Conservation (phyloP, 1,284 basidiomycete species). For the Butyriboletus appendiculatus region DNA sequence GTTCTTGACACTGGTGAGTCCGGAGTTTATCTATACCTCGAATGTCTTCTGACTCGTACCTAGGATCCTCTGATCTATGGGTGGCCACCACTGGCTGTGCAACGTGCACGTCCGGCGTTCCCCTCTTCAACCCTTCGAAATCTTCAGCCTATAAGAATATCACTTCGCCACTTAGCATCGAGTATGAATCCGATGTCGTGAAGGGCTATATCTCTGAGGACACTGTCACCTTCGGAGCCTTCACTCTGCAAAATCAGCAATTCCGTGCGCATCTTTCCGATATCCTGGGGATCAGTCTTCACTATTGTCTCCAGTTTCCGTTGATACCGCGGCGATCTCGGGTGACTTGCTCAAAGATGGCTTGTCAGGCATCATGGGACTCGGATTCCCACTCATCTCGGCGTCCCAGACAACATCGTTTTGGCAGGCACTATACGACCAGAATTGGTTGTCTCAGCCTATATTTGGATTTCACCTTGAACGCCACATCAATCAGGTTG, state of each 20-base stretch:
- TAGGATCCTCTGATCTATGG: constrained; percentile 80
- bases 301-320: constrained; percentile 29
- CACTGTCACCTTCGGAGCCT: constrained; percentile 50
- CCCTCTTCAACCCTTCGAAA: constrained; percentile 45
- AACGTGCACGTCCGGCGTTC: constrained; percentile 39
- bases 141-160: constrained; percentile 41
- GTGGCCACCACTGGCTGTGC: constrained; percentile 54
- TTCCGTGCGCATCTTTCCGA: constrained; percentile 20
- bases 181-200: constrained; percentile 54
- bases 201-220: constrained; percentile 44
- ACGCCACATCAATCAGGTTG: constrained; percentile 41
- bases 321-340: constrained; percentile 32
- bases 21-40: neutral
- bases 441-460: constrained; percentile 46
- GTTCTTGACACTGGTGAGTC: constrained; percentile 53
- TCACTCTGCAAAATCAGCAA: constrained; percentile 35
- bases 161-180: constrained; percentile 22
- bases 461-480: constrained; percentile 62
- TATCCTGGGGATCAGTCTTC: neutral
- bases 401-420: constrained; percentile 58
- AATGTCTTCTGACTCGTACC: neutral
- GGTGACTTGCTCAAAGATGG: constrained; percentile 42
- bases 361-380: constrained; percentile 66
- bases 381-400: constrained; percentile 62
- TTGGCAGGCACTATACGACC: constrained; percentile 61